These are phyloP conservation scores for Penicillium dipodomyicola DNA, from an alignment of 495 filamentous ascomycete species.

Conservation along the genomic window DNA sequence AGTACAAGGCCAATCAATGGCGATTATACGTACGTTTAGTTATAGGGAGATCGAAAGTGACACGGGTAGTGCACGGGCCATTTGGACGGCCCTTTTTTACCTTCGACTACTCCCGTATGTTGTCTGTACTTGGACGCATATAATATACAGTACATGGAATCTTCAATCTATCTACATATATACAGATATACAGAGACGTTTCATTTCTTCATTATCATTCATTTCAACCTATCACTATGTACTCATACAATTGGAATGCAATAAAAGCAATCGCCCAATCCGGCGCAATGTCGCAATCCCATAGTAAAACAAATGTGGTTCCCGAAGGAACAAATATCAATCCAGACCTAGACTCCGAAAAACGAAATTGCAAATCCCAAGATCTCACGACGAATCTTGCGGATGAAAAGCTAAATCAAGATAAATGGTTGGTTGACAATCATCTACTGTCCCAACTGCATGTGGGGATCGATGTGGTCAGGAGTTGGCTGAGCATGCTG, in stretches of 20 bases:
- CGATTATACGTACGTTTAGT: not conserved
- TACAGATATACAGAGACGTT: not conserved
- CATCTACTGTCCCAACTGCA: slow-evolving; percentile 41
- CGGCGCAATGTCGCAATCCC: slow-evolving; percentile 13
- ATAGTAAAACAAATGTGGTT: slow-evolving; percentile 11
- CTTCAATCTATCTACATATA: not conserved
- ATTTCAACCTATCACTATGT: slow-evolving; percentile 10
- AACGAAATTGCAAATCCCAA: slow-evolving; percentile 8
- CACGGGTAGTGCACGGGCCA: slow-evolving; percentile 14
- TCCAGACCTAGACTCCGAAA: slow-evolving; percentile 10
- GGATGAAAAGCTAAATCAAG: slow-evolving; percentile 12
- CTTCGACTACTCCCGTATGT: too few relatives aligned
- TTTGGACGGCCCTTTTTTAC: not conserved
- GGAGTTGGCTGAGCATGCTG: slow-evolving; percentile 32
- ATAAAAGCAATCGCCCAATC: slow-evolving; percentile 10
- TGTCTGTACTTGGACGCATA: too few relatives aligned
- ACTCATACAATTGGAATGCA: slow-evolving; percentile 13
- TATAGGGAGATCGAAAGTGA: slow-evolving; percentile 12
- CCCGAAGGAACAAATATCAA: slow-evolving; percentile 9
- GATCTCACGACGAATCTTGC: not conserved
- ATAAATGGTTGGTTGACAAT: not conserved
- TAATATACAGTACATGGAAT: too few relatives aligned
- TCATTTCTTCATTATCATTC: not conserved
- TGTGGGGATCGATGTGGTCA: slow-evolving; percentile 39
- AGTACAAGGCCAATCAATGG: slow-evolving; percentile 11